Evolutionary conservation across 345 rosid genomes (phyloP).

Genomic region (Corchorus capsularis): DNA sequence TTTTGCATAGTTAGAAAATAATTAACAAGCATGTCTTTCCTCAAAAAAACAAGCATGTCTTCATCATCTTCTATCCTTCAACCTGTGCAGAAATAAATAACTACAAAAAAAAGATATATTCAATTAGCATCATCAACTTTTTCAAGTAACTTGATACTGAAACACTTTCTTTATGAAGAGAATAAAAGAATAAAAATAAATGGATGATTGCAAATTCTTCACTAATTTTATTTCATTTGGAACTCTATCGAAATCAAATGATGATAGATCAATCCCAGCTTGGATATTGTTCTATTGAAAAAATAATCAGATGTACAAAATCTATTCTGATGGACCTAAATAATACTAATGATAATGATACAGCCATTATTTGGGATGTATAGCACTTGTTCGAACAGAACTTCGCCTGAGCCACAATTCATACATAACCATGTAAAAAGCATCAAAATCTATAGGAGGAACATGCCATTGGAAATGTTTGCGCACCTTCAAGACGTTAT

Average conservation of each 20-base stretch:
- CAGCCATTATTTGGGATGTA: not conserved
- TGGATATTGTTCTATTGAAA: not conserved
- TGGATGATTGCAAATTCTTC: not conserved
- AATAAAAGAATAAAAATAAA: not conserved
- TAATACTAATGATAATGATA: not conserved
- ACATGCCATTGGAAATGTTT: constrained; percentile 60
- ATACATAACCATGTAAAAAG: constrained; percentile 56
- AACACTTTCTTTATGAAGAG: too few species aligned
- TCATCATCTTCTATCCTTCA: not conserved
- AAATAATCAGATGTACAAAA: not conserved
- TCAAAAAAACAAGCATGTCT: not conserved
- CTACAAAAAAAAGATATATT: too few species aligned
- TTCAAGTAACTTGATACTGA: too few species aligned
- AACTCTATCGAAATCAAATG: not conserved
- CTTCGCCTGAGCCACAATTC: constrained; percentile 58
- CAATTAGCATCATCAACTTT: too few species aligned
- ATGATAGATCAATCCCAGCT: not conserved
- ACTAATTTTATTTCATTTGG: not conserved
- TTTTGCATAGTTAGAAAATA: too few species aligned
- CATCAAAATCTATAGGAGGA: constrained; percentile 45
- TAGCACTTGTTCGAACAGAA: constrained; percentile 22
- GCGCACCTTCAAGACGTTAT: constrained; percentile 48
- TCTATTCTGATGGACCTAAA: not conserved
- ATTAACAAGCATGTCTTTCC: not conserved
- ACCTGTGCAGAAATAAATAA: not conserved